A percentile compares a stretch with the other conserved stretches of the same genome.
Evolutionary conservation across 1,284 basidiomycete genomes (phyloP).

Genomic region (Agroathelia rolfsii): DNA sequence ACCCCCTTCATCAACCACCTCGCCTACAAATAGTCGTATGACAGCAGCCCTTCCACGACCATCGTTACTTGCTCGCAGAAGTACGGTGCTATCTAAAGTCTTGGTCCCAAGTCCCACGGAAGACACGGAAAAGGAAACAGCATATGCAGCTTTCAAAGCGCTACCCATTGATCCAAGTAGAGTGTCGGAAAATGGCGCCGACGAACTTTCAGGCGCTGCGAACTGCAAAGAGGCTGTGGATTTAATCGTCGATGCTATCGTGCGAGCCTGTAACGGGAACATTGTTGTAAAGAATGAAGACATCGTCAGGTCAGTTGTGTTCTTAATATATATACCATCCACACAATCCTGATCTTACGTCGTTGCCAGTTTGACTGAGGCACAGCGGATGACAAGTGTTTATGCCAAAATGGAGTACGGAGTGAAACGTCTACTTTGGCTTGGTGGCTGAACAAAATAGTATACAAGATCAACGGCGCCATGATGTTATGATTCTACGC

Average conservation of each 20-base stretch:
- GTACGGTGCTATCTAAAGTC: slow-evolving; percentile 24
- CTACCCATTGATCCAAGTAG: slow-evolving; percentile 60
- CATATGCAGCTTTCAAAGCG: slow-evolving; percentile 69
- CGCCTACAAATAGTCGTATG: slow-evolving; percentile 5
- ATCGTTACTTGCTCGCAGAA: slow-evolving; percentile 14
- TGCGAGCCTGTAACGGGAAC: slow-evolving; percentile 55
- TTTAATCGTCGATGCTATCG: slow-evolving; percentile 62
- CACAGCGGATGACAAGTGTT: slow-evolving; percentile 71
- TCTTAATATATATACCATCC: slow-evolving; percentile 6
- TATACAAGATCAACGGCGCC: too few species aligned
- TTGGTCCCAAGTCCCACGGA: slow-evolving; percentile 24
- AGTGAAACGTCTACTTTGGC: slow-evolving; percentile 79
- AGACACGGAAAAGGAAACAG: slow-evolving; percentile 22
- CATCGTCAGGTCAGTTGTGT: slow-evolving; percentile 61
- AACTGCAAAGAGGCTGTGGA: slow-evolving; percentile 74
- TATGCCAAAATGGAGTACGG: slow-evolving; percentile 88
- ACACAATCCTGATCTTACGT: slow-evolving; percentile 10
- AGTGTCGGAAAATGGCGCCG: slow-evolving; percentile 45
- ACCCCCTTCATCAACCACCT: slow-evolving; percentile 6
- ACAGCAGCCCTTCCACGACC: slow-evolving; percentile 6
- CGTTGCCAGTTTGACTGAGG: slow-evolving; percentile 58
- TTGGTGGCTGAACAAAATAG: slow-evolving; percentile 49
- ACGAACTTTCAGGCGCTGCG: slow-evolving; percentile 48
- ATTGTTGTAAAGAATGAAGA: slow-evolving; percentile 59
- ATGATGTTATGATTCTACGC: too few species aligned